Conservation (phyloP, 345 rosid species). For the Pseudoturritis turrita region DNA sequence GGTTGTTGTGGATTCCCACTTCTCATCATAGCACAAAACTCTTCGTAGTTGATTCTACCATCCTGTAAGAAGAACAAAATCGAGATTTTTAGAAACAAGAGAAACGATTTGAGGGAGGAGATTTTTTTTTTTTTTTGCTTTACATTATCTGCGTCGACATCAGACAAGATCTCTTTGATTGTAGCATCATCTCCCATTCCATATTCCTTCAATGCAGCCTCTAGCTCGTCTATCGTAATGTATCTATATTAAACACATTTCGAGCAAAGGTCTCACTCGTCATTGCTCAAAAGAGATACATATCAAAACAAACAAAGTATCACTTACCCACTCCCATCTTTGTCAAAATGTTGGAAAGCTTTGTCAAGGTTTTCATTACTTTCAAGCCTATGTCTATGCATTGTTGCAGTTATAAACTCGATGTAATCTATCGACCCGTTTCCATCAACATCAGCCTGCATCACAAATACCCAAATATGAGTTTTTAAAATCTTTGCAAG, state of each 20-base stretch:
- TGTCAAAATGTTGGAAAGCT: slow-evolving; percentile 87
- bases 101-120: not conserved
- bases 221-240: slow-evolving; percentile 79
- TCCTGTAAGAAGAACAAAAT: slow-evolving; percentile 40
- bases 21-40: slow-evolving; percentile 81
- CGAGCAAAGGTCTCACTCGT: not conserved
- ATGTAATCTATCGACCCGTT: slow-evolving; percentile 81
- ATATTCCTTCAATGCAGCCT: slow-evolving; percentile 68
- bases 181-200: slow-evolving; percentile 72
- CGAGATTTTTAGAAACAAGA: not conserved
- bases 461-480: not conserved
- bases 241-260: slow-evolving; percentile 35
- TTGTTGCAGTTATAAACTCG: slow-evolving; percentile 80
- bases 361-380: slow-evolving; percentile 69
- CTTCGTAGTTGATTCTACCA: slow-evolving; percentile 74
- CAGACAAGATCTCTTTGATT: slow-evolving; percentile 72
- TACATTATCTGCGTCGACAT: slow-evolving; percentile 83
- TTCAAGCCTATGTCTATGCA: slow-evolving; percentile 82
- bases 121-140: slow-evolving; percentile 5
- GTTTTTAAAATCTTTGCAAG: not conserved
- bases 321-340: slow-evolving; percentile 76
- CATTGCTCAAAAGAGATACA: not conserved
- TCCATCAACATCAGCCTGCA: slow-evolving; percentile 89
- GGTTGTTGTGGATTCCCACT: slow-evolving; percentile 55
- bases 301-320: not conserved